Evolutionary conservation across 192 early-diverging fungal genomes (phyloP).

Genomic region (Coemansia sp.): DNA sequence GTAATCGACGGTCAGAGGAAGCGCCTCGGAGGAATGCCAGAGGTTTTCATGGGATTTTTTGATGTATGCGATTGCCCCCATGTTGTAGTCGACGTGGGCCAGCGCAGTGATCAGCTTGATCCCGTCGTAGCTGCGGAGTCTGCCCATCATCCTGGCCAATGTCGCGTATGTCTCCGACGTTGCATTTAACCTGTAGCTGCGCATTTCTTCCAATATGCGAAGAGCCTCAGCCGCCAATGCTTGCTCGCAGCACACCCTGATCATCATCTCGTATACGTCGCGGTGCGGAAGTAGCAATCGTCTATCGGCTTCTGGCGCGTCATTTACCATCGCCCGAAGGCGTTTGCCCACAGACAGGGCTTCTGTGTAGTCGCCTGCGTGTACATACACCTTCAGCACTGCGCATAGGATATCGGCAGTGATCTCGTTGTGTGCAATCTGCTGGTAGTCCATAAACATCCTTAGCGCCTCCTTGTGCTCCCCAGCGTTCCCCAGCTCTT

Average conservation of each 20-base stretch:
- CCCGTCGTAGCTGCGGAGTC: constrained; percentile 42
- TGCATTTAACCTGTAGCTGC: constrained; percentile 31
- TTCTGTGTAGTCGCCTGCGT: constrained; percentile 42
- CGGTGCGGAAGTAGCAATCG: constrained; percentile 13
- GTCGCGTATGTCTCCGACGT: constrained; percentile 38
- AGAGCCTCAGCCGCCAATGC: constrained; percentile 36
- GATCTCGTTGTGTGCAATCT: constrained; percentile 17
- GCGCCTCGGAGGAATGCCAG: constrained; percentile 1
- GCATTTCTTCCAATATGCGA: constrained; percentile 52
- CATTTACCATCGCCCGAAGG: constrained; percentile 31
- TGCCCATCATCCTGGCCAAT: constrained; percentile 36
- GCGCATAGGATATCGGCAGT: constrained; percentile 27
- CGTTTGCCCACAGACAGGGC: constrained; percentile 50
- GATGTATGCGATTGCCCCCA: constrained; percentile 12
- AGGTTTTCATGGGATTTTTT: not conserved
- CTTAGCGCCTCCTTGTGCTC: constrained; percentile 30
- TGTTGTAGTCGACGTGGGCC: constrained; percentile 52
- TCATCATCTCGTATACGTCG: constrained; percentile 33
- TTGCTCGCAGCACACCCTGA: constrained; percentile 39
- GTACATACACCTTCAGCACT: constrained; percentile 45
- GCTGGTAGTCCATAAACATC: constrained; percentile 35
- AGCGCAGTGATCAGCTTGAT: constrained; percentile 41
- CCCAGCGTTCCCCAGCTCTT: constrained; percentile 16
- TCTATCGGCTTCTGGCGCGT: not conserved
- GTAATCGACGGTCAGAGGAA: constrained; percentile 36